A percentile compares a stretch with the other conserved stretches of the same genome.
Conservation (phyloP, 257 asterid species). For the Gynochthodes officinalis region DNA sequence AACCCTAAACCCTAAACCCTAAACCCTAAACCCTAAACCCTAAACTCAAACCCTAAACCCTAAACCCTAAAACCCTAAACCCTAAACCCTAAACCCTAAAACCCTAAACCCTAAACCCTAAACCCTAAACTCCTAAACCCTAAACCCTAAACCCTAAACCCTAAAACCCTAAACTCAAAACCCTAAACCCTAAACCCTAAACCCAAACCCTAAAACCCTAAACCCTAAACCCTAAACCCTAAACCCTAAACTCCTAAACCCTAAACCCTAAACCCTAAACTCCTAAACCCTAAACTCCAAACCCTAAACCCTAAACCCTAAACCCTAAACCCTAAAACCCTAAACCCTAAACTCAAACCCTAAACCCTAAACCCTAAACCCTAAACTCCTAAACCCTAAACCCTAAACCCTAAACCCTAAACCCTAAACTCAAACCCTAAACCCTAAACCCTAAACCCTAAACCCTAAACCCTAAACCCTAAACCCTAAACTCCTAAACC, state of each 20-base stretch:
- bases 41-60: conserved; percentile 13
- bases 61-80: conserved; percentile 10
- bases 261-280: conserved; percentile 27
- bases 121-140: conserved; percentile 21
- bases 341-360: conserved; percentile 24
- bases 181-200: conserved; percentile 20
- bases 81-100: conserved; percentile 10
- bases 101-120: conserved; percentile 14
- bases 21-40: conserved; percentile 20
- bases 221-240: conserved; percentile 26
- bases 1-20: conserved; percentile 26
- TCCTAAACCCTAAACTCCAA: conserved; percentile 28
- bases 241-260: conserved; percentile 25
- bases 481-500: conserved; percentile 13
- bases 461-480: conserved; percentile 20
- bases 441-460: conserved; percentile 20
- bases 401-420: conserved; percentile 21
- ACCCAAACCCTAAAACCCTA: conserved; percentile 24
- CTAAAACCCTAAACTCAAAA: conserved; percentile 15
- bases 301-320: conserved; percentile 20
- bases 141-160: conserved; percentile 25
- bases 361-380: conserved; percentile 17
- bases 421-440: conserved; percentile 22
- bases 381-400: conserved; percentile 20
- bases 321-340: conserved; percentile 22